These are phyloP conservation scores for Colletotrichum spaethianum DNA, from an alignment of 2,329 filamentous ascomycete genomes.

Conservation along the genomic window DNA sequence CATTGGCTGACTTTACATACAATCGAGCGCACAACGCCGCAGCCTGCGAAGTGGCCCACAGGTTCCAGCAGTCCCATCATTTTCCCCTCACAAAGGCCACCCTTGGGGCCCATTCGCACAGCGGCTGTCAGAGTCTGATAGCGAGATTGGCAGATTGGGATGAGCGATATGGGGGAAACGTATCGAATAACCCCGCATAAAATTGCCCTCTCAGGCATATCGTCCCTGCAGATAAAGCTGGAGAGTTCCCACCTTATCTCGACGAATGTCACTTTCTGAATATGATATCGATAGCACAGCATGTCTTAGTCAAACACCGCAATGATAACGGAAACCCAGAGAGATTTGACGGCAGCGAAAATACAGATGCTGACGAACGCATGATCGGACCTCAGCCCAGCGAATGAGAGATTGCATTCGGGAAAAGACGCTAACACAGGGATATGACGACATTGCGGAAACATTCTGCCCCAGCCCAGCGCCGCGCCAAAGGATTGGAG, in stretches of 20 bases:
- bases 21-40: not conserved
- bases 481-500: conserved; percentile 31
- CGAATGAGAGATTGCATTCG: conserved; percentile 19
- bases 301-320: not conserved
- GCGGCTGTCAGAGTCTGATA: not conserved
- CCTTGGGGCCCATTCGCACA: not conserved
- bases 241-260: not conserved
- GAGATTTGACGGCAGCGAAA: not conserved
- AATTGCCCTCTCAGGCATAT: not conserved
- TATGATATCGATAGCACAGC: not conserved
- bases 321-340: not conserved
- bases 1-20: conserved; percentile 4
- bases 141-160: conserved; percentile 12
- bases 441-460: conserved; percentile 41
- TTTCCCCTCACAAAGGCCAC: not conserved
- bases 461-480: conserved; percentile 24
- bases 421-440: conserved; percentile 5
- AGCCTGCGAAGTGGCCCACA: not conserved
- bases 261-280: not conserved
- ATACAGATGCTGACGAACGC: not conserved
- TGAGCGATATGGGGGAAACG: conserved; percentile 13
- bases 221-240: conserved; percentile 26
- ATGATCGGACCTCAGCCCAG: not conserved
- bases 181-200: conserved; percentile 11
- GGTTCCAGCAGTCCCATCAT: not conserved